Percentiles rank a stretch among this genome's conserved stretches.
phyloP scores from a whole-genome alignment of 2,329 filamentous ascomycete genomes.

The Didymella pinodella region DNA sequence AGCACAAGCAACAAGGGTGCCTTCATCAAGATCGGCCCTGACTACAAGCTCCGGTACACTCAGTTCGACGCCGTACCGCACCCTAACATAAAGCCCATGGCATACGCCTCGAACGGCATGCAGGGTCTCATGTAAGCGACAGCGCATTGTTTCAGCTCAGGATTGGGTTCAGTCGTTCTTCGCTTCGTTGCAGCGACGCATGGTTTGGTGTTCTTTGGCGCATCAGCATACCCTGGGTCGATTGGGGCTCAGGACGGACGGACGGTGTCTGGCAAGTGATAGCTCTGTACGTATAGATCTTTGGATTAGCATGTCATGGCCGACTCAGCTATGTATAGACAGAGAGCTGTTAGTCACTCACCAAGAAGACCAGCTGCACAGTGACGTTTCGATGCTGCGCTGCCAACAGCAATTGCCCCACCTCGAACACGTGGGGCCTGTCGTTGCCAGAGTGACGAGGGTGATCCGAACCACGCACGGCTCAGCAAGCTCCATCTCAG shows the following conservation, averaged over 20 bases:
- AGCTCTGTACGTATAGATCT: slow-evolving; percentile 18
- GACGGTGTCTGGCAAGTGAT: slow-evolving; percentile 13
- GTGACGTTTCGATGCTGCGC: slow-evolving; percentile 17
- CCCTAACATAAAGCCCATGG: slow-evolving; percentile 93
- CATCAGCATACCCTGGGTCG: slow-evolving; percentile 39
- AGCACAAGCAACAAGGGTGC: slow-evolving; percentile 97
- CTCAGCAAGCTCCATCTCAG: slow-evolving; percentile 16
- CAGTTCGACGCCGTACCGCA: slow-evolving; percentile 97
- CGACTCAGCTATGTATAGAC: slow-evolving; percentile 14
- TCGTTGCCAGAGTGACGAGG: slow-evolving; percentile 17
- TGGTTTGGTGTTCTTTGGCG: slow-evolving; percentile 50
- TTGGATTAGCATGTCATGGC: slow-evolving; percentile 16
- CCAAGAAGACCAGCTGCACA: background rate
- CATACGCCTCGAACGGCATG: slow-evolving; percentile 84
- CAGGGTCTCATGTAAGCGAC: slow-evolving; percentile 72
- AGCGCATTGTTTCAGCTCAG: slow-evolving; percentile 3
- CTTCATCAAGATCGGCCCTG: slow-evolving; percentile 94
- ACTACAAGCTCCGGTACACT: slow-evolving; percentile 90
- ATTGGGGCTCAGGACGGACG: slow-evolving; percentile 21
- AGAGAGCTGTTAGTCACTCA: background rate
- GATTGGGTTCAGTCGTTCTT: slow-evolving; percentile 21
- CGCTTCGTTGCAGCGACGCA: slow-evolving; percentile 44
- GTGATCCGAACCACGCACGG: slow-evolving; percentile 11
- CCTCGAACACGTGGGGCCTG: slow-evolving; percentile 12
- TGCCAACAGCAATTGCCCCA: slow-evolving; percentile 9